Evolutionary conservation across 352 stramenopile species (phyloP).

Genomic region (Globisporangium irregulare): DNA sequence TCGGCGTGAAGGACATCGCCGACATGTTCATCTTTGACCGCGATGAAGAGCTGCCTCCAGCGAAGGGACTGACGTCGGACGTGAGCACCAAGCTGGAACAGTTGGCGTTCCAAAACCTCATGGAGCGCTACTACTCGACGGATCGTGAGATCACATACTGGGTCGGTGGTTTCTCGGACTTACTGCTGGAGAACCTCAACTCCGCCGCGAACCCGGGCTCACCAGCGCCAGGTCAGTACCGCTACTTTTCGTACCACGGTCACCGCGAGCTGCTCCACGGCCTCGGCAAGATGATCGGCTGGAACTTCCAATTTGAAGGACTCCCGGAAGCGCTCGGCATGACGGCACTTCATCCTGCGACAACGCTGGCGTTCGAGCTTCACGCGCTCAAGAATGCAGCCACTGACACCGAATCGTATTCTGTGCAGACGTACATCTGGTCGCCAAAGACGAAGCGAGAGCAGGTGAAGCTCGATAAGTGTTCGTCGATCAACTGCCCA

Average conservation of each 20-base stretch:
- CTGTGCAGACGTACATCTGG: constrained; percentile 76
- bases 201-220: constrained; percentile 43
- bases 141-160: constrained; percentile 81
- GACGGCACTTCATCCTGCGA: constrained; percentile 62
- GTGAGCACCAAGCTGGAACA: constrained; percentile 54
- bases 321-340: constrained; percentile 64
- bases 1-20: constrained; percentile 79
- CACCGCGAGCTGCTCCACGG: constrained; percentile 78
- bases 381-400: constrained; percentile 28
- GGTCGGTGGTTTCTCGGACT: constrained; percentile 68
- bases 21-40: constrained; percentile 84
- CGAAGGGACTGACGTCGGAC: constrained; percentile 52
- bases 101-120: constrained; percentile 79
- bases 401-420: constrained; percentile 41
- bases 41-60: constrained; percentile 53
- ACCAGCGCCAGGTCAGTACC: constrained; percentile 50
- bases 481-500: constrained; percentile 63
- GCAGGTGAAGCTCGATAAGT: constrained; percentile 76
- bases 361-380: constrained; percentile 84
- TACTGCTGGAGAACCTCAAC: constrained; percentile 65
- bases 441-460: constrained; percentile 61
- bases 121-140: constrained; percentile 84
- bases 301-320: constrained; percentile 70
- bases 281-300: constrained; percentile 77
- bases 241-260: constrained; percentile 82